These are phyloP conservation scores for Penicillium maclennaniae DNA, from an alignment of 495 filamentous ascomycete species.

Conservation along the genomic window DNA sequence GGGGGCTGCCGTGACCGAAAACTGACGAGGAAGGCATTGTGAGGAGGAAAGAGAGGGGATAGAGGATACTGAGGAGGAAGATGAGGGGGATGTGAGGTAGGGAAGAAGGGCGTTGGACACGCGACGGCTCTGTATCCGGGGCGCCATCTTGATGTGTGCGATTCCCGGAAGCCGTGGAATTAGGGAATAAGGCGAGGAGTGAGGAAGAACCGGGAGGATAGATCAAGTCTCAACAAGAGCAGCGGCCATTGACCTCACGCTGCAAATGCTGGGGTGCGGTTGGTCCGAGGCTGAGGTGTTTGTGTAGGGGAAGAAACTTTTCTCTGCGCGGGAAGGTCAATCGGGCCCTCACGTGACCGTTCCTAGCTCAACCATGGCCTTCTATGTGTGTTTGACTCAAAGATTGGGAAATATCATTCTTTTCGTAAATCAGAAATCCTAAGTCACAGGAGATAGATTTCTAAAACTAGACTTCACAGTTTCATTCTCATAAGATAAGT, in stretches of 20 bases:
- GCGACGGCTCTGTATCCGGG: conserved; percentile 41
- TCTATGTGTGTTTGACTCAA: background rate
- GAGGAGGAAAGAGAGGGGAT: conserved; percentile 13
- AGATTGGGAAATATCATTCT: background rate
- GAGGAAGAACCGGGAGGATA: background rate
- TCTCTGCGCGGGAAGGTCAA: conserved; percentile 18
- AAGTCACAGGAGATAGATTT: no score
- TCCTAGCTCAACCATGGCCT: background rate
- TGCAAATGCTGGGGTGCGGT: background rate
- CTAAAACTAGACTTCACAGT: no score
- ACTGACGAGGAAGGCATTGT: conserved; percentile 34
- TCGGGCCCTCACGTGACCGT: conserved; percentile 30
- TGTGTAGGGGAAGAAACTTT: conserved; percentile 38
- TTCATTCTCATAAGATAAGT: no score
- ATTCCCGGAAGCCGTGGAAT: conserved; percentile 7
- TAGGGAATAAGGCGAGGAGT: background rate
- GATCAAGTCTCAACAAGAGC: conserved; percentile 1
- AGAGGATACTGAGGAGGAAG: conserved; percentile 12
- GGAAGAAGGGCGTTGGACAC: conserved; percentile 38
- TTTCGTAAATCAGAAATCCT: background rate
- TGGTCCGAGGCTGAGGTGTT: conserved; percentile 6
- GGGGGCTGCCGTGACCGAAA: conserved; percentile 44
- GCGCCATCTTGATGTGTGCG: conserved; percentile 34
- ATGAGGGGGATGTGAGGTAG: conserved; percentile 31
- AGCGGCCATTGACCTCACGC: conserved; percentile 6